These are phyloP conservation scores for Multifurca ochricompacta DNA, from an alignment of 768 basidiomycete species.

Conservation along the genomic window DNA sequence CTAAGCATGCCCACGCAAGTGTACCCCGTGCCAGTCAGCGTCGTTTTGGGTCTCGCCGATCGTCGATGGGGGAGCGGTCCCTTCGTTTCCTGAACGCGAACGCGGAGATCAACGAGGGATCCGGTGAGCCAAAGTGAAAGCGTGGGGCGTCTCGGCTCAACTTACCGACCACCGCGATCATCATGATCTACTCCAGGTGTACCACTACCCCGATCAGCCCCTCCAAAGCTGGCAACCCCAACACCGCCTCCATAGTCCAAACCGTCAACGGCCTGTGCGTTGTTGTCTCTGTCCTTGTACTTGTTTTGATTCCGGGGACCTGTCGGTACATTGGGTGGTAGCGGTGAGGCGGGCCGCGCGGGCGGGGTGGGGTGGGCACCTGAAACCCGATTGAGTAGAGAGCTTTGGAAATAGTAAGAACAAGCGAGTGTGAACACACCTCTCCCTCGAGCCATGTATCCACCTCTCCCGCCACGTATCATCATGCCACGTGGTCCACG, in stretches of 20 bases:
- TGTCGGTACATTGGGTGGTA: constrained; percentile 82
- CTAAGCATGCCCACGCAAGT: background rate
- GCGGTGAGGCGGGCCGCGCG: constrained; percentile 72
- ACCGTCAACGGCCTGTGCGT: constrained; percentile 82
- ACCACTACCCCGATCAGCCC: constrained; percentile 22
- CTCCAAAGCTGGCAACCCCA: constrained; percentile 19
- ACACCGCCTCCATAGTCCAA: constrained; percentile 60
- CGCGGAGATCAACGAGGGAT: background rate
- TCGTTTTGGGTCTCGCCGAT: constrained; percentile 19
- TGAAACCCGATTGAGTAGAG: background rate
- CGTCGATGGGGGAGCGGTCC: constrained; percentile 21
- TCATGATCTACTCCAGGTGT: constrained; percentile 11
- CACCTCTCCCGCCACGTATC: constrained; percentile 38
- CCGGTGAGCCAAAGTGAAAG: background rate
- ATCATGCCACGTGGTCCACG: constrained; percentile 37
- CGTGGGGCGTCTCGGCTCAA: background rate
- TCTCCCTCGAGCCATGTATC: constrained; percentile 35
- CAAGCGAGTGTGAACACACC: constrained; percentile 27
- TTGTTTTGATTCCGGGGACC: constrained; percentile 85
- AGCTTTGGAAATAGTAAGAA: background rate
- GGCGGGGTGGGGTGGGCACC: constrained; percentile 39
- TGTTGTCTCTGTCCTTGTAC: constrained; percentile 83
- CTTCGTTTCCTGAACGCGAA: constrained; percentile 15
- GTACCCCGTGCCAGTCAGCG: constrained; percentile 13
- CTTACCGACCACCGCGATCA: constrained; percentile 19